Base-by-base conservation (phyloP, 139 green algal genomes). In the Coccomyxa sp. region DNA sequence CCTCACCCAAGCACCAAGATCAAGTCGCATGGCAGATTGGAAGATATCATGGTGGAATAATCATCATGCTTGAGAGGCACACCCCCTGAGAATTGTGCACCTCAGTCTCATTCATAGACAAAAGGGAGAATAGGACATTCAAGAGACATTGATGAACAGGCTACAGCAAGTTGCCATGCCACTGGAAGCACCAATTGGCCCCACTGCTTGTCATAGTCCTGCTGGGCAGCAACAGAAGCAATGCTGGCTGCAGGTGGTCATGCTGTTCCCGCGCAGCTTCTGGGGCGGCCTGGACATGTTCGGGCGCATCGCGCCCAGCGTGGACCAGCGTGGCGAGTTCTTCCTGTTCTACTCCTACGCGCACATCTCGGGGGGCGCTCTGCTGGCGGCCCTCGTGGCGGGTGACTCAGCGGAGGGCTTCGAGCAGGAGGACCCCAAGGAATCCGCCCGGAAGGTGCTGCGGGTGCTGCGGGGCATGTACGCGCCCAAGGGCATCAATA, bases 301-400 rank as follows among this genome's bases (percentile, higher is more conserved):
- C 82, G 96, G 92, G 0, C 87, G 86, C 38, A 82, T 98, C 24
- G 41, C 82, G 10, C 50, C 79, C 6, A 81, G 85, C 12, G 71
- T 74, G 6, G 64, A 70, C n/a, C 41, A 88, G 8, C 85, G 91
- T 1, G 95, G 95, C n/a, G 83, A 91, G 40, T 93, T 86, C 85
- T 99, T 96, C 85, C 88, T 99, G 6, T 98, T 98, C 81, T 98
- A 99, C 89, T 93, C 87, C 27, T 95, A 92, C 77, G 76, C 83
- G 8, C 37, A 76, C 75, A 86, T 93, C 70, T 89, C 90, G 68
- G 93, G 93, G 39, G 92, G 83, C 12, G 73, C 86, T 6, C 79
- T 97, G 70, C 90, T 99, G 55, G 87, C 90, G 8, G 96, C 89
- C 14, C 91, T 99, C 55, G 87, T 98, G 55, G 76, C 85, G 36